Evolutionary conservation across 768 basidiomycete species (phyloP), one percentile per base, ranked within the genome.

Genomic region (Phylloporus sp.): DNA sequence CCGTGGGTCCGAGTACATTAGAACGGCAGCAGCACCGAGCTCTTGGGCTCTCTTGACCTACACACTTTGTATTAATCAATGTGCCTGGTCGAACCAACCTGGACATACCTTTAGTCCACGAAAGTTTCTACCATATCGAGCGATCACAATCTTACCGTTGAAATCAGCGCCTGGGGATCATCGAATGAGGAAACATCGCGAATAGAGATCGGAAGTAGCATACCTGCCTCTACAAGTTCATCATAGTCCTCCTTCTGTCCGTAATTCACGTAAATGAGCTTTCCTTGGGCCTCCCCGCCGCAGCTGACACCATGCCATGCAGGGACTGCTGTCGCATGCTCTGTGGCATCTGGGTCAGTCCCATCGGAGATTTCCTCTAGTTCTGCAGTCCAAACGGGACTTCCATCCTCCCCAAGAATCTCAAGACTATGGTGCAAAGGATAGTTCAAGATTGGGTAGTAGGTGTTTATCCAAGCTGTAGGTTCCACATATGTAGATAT

Each of bases 41-140:
- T 94, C 90, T 66, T 94, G 80, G 1, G 94, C 93, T 8, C 84
- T 82, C 74, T 91, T 84, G 53, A 95, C 78, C 86, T 93, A 38
- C 18, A 47, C 11, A 29, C 23, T 20, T 22, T 57, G 62, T 81
- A 27, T 54, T 13, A 44, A 57, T 34, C 16, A 38, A 66, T 39
- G 24, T 2, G 28, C n/a, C 42, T 34, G 5, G 12, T 31, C 28
- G 58, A 63, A 7, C 53, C 8, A 58, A 44, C 38, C 26, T 31
- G 9, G n/a, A 49, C 54, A 39, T 40, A 87, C 86, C 80, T 95
- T 97, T 12, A 98, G 73, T n/a, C 95, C 95, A 60, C 95, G 85
- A 74, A 91, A 93, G 53, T 81, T 77, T 6, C 69, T 71, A 3
- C 86, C 89, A 64, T 94, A 92, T 38, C 91, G 84, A 23, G 80